These are phyloP conservation scores for Vigna hirtella DNA, from an alignment of 306 rosid genomes.

Conservation along the genomic window DNA sequence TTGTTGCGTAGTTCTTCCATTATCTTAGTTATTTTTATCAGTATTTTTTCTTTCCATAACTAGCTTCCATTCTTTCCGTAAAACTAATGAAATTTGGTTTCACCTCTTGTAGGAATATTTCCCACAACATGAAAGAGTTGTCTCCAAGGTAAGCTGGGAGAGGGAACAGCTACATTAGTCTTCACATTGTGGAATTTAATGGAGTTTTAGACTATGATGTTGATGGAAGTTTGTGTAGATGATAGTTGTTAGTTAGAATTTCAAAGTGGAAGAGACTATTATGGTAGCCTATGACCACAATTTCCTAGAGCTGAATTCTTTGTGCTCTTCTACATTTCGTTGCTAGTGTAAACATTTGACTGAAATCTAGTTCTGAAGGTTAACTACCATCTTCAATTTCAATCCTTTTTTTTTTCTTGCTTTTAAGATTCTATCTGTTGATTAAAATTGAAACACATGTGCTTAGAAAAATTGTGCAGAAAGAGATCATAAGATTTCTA, in stretches of 20 bases:
- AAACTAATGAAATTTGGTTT: neutral
- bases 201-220: slow-evolving; percentile 18
- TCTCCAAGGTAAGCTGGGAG: slow-evolving; percentile 94
- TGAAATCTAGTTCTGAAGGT: slow-evolving; percentile 40
- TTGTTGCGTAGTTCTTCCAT: neutral
- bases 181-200: slow-evolving; percentile 41
- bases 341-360: slow-evolving; percentile 53
- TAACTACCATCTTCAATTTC: slow-evolving; percentile 34
- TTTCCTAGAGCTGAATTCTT: slow-evolving; percentile 46
- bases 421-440: neutral
- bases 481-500: neutral
- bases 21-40: too few species aligned
- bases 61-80: neutral
- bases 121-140: slow-evolving; percentile 91
- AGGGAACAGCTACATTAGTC: slow-evolving; percentile 62
- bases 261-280: slow-evolving; percentile 44
- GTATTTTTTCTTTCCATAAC: neutral
- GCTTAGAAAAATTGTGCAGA: neutral
- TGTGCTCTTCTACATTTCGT: slow-evolving; percentile 36
- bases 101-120: slow-evolving; percentile 63
- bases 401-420: neutral
- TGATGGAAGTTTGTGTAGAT: slow-evolving; percentile 38
- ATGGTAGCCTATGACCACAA: slow-evolving; percentile 59
- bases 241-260: slow-evolving; percentile 43
- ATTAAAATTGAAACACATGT: neutral